A percentile compares a stretch with the other conserved stretches of the same genome.
These are phyloP conservation scores for Solanum hybrid DNA, from an alignment of 305 asterid genomes.

Conservation along the genomic window DNA sequence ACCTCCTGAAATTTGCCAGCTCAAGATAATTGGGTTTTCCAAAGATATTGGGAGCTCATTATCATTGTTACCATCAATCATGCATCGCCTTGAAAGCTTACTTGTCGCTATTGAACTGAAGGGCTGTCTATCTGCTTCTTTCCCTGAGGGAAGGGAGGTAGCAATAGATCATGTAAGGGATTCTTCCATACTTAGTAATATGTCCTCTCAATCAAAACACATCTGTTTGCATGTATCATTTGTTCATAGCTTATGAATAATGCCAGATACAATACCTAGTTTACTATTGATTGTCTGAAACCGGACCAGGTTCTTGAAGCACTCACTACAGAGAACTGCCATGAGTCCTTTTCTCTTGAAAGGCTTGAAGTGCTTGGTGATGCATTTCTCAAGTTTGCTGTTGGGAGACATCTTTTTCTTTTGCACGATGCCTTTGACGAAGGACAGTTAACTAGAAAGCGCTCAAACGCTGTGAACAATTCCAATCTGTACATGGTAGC, in stretches of 20 bases:
- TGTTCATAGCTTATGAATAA: not conserved
- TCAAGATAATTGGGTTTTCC: constrained; percentile 88
- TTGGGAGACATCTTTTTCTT: constrained; percentile 82
- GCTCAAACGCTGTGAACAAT: constrained; percentile 79
- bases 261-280: not conserved
- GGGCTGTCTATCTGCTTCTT: constrained; percentile 56
- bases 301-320: constrained; percentile 92
- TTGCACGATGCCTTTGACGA: constrained; percentile 65
- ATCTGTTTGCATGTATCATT: not conserved
- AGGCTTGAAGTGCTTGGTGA: constrained; percentile 99
- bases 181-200: constrained; percentile 5
- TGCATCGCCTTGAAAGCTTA: constrained; percentile 86
- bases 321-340: constrained; percentile 85
- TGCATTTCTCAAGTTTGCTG: constrained; percentile 94
- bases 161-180: constrained; percentile 55
- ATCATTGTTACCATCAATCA: constrained; percentile 83
- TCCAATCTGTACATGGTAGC: constrained; percentile 65
- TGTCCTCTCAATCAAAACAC: constrained; percentile 8
- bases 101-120: constrained; percentile 84
- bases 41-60: constrained; percentile 93
- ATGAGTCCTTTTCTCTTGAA: constrained; percentile 84
- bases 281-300: constrained; percentile 19
- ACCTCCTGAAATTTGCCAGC: constrained; percentile 91
- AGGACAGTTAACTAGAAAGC: constrained; percentile 89
- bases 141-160: constrained; percentile 76